Base-by-base conservation (phyloP, 352 stramenopile genomes). In the Globisporangium paroecandrum region DNA sequence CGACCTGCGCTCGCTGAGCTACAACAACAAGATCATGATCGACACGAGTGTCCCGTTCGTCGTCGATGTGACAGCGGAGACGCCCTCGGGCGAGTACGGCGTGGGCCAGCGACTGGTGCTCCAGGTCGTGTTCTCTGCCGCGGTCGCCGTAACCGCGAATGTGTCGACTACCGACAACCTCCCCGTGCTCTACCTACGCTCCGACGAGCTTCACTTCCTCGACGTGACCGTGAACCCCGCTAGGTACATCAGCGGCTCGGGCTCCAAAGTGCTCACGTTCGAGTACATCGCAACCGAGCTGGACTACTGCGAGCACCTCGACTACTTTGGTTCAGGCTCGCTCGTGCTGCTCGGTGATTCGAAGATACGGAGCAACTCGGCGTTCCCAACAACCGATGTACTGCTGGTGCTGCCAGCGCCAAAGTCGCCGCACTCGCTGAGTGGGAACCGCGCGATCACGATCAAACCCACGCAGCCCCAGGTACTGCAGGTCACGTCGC, bases 241-340 rank as follows among this genome's bases (percentile, higher is more conserved):
- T 0, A 64, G 55, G 1, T 93, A 90, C 62, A n/a, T 76, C n/a
- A 69, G 58, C 49, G 86, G 86, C 3, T 90, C 81, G 0, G 78
- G 76, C 4, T 82, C 86, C 0, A 69, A 38, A 2, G 69, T 73
- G 2, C 76, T 94, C 1, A 73, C 61, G 3, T 92, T 94, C 58
- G 68, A 77, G 66, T 94, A 91, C 62, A 85, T 69, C 1, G 70
- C 79, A 9, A 70, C 27, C 0, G 72, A 79, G 13, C 67, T 71
- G 8, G 89, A 95, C 61, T 90, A 86, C 58, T 87, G 83, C 32
- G 70, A 83, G 3, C 53, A 64, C 0, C 69, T 96, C 0, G 88
- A 93, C n/a, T 96, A 96, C 58, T 74, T 85, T 29, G 66, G 76
- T 7, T 25, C 69, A 0, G 69, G 75, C 24, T 88, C 85, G 7